phyloP scores from a whole-genome alignment of 169 alveolate genomes.

The Eimeria sp. region DNA sequence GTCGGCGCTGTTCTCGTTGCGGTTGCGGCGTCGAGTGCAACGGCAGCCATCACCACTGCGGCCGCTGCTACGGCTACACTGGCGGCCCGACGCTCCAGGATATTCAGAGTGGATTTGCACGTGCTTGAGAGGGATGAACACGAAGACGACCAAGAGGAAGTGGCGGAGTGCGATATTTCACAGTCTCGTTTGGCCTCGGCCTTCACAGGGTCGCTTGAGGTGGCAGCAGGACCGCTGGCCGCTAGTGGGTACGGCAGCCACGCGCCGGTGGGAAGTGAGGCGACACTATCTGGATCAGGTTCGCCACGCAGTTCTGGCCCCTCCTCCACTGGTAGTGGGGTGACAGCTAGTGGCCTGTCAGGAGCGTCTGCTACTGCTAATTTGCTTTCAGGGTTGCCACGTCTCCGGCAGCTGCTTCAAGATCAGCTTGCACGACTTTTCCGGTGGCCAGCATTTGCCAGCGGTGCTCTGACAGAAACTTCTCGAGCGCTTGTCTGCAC shows the following conservation, averaged over 20 bases:
- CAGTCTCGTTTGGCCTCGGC: constrained; percentile 4
- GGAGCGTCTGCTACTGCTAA: background rate
- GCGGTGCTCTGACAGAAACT: constrained; percentile 61
- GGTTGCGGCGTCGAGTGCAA: constrained; percentile 64
- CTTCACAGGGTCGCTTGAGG: constrained; percentile 21
- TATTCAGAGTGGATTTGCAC: constrained; percentile 66
- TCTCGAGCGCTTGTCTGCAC: constrained; percentile 46
- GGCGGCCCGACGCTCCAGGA: constrained; percentile 71
- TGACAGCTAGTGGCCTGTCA: background rate
- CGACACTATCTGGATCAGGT: background rate
- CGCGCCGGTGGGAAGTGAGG: constrained; percentile 9
- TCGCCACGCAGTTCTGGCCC: constrained; percentile 7
- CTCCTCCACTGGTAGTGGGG: background rate
- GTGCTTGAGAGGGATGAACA: constrained; percentile 70
- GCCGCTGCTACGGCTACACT: constrained; percentile 79
- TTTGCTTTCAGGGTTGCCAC: constrained; percentile 22
- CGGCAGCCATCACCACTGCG: constrained; percentile 74
- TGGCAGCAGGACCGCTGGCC: constrained; percentile 13
- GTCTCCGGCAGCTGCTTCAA: constrained; percentile 25
- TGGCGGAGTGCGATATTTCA: constrained; percentile 10
- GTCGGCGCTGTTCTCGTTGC: constrained; percentile 77
- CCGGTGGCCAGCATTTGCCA: constrained; percentile 52
- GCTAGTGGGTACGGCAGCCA: background rate
- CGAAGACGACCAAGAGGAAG: constrained; percentile 75
- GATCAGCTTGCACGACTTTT: constrained; percentile 57